phyloP scores from a whole-genome alignment of 306 rosid species.

The Vigna radiata region DNA sequence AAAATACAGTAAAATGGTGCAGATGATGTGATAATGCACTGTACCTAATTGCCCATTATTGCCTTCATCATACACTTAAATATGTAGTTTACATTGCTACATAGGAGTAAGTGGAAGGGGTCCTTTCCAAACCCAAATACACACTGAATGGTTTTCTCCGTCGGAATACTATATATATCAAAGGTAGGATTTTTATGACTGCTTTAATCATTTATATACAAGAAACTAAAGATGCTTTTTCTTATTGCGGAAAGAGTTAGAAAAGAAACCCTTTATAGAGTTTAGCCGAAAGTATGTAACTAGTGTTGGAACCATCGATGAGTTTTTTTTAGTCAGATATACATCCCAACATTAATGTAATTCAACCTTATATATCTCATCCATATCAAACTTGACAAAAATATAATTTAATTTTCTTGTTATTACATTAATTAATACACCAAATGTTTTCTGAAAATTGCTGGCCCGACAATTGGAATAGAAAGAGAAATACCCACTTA shows the following conservation, averaged over 20 bases:
- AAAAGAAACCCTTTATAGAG: neutral
- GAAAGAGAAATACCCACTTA: too few species aligned
- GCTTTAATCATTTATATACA: conserved; percentile 7
- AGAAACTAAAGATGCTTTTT: neutral
- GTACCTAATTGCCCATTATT: conserved; percentile 42
- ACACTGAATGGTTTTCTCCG: neutral
- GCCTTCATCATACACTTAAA: neutral
- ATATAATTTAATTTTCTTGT: neutral
- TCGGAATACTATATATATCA: neutral
- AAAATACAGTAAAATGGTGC: conserved; percentile 22
- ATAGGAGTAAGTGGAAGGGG: neutral
- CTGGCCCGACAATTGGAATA: too few species aligned
- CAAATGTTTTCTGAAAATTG: neutral
- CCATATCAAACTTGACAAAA: too few species aligned
- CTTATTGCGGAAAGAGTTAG: neutral
- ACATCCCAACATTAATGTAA: neutral
- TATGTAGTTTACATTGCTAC: neutral
- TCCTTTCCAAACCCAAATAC: neutral
- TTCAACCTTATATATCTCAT: too few species aligned
- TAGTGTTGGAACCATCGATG: neutral
- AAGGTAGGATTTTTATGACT: neutral
- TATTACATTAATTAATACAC: neutral
- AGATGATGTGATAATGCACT: conserved; percentile 26
- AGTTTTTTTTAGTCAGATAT: neutral
- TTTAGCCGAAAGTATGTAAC: neutral